A percentile compares a stretch with the other conserved stretches of the same genome.
Conservation (phyloP, 2,329 filamentous ascomycete genomes). For the Colletotrichum cereale region DNA sequence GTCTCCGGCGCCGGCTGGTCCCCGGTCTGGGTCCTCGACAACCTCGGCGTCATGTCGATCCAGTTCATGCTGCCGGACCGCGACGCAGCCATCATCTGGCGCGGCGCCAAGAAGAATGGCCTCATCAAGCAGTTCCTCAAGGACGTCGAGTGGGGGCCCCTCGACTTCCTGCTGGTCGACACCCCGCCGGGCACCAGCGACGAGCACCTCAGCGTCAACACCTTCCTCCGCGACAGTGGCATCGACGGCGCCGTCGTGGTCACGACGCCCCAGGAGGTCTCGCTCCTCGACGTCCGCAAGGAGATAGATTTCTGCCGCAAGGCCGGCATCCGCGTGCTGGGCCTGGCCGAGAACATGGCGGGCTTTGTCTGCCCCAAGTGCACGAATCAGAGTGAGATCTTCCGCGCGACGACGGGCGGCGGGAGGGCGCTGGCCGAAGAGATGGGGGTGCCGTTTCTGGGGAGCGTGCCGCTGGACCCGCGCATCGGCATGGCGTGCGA, state of each 20-base stretch:
- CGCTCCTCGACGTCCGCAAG: constrained; percentile 91
- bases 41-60: constrained; percentile 95
- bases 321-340: constrained; percentile 88
- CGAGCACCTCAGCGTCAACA: constrained; percentile 94
- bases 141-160: constrained; percentile 96
- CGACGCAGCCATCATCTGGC: constrained; percentile 97
- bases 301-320: constrained; percentile 98
- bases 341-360: constrained; percentile 97
- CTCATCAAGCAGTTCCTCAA: constrained; percentile 98
- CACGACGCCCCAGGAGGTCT: constrained; percentile 95
- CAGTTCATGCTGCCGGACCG: constrained; percentile 97
- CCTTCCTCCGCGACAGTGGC: constrained; percentile 88
- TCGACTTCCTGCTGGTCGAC: constrained; percentile 94
- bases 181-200: constrained; percentile 96
- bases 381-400: constrained; percentile 85
- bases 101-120: constrained; percentile 98
- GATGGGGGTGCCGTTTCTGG: constrained; percentile 89
- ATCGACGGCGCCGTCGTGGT: constrained; percentile 95
- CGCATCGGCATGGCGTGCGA: constrained; percentile 97
- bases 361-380: constrained; percentile 97
- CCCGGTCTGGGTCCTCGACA: constrained; percentile 95
- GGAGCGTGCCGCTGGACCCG: constrained; percentile 90
- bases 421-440: constrained; percentile 84
- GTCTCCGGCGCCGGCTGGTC: constrained; percentile 91
- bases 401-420: constrained; percentile 91